Conservation (phyloP, 768 basidiomycete species). For the Phylloporus sp. region DNA sequence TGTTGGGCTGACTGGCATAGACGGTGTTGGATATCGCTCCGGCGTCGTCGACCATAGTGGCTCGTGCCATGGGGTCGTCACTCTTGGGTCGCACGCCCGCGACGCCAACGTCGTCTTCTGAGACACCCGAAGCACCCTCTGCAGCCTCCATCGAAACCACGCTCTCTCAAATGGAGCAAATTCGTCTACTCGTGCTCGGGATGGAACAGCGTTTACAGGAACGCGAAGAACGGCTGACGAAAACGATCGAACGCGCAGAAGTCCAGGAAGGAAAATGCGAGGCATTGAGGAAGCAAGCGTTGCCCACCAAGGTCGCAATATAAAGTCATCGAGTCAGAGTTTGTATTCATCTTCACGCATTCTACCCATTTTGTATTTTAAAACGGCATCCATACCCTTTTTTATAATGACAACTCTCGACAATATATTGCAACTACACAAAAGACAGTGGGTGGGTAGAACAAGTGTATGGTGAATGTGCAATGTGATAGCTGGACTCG, state of each 20-base stretch:
- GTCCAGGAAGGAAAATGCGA: conserved; percentile 53
- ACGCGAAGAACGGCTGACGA: conserved; percentile 56
- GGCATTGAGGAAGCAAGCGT: conserved; percentile 38
- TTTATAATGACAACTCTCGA: conserved; percentile 16
- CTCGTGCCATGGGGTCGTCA: conserved; percentile 27
- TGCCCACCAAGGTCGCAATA: conserved; percentile 18
- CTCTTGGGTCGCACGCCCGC: conserved; percentile 21
- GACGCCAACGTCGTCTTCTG: conserved; percentile 15
- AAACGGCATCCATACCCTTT: conserved; percentile 11
- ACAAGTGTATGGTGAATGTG: conserved; percentile 23
- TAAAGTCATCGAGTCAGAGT: conserved; percentile 3
- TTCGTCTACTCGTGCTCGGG: conserved; percentile 62
- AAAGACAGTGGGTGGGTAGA: conserved; percentile 26
- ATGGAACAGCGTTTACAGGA: conserved; percentile 69
- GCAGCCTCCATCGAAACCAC: conserved; percentile 35
- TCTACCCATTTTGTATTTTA: conserved; percentile 23
- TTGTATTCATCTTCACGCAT: conserved; percentile 12
- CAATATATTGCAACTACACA: conserved; percentile 28
- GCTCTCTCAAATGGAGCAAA: conserved; percentile 60
- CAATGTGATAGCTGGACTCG: conserved; percentile 18
- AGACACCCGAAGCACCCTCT: conserved; percentile 10
- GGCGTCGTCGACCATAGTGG: conserved; percentile 25
- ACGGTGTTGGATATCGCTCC: conserved; percentile 35
- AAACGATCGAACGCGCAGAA: conserved; percentile 58
- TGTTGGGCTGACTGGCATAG: too few species aligned